A percentile compares a stretch with the other conserved stretches of the same genome.
phyloP scores from a whole-genome alignment of 2,329 filamentous ascomycete species.

The Sporothrix curviconia region DNA sequence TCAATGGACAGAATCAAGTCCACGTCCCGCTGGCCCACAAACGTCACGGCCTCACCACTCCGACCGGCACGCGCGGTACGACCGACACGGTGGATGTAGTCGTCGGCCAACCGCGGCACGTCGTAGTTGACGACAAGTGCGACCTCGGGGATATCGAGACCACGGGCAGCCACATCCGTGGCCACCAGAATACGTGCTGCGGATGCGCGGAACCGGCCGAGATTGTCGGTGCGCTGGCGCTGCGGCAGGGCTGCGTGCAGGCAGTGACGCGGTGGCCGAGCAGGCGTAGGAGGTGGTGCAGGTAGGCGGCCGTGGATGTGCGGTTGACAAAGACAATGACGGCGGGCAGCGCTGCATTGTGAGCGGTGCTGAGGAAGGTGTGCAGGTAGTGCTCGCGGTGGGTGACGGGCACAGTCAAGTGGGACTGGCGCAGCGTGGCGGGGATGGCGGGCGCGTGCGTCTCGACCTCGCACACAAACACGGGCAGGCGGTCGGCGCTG shows the following conservation, averaged over 20 bases:
- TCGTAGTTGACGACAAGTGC: constrained; percentile 91
- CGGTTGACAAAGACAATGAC: constrained; percentile 98
- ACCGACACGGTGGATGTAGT: constrained; percentile 95
- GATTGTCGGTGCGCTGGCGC: constrained; percentile 75
- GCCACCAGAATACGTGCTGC: constrained; percentile 87
- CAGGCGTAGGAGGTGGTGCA: constrained; percentile 80
- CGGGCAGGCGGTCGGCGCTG: constrained; percentile 61
- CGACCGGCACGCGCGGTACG: constrained; percentile 90
- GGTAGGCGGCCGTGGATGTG: constrained; percentile 77
- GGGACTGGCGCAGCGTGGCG: constrained; percentile 71
- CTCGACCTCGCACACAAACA: constrained; percentile 86
- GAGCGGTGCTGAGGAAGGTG: constrained; percentile 72
- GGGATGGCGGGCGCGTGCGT: constrained; percentile 71
- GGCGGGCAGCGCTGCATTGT: constrained; percentile 66
- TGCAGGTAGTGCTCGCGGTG: constrained; percentile 95
- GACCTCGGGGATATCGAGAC: constrained; percentile 91
- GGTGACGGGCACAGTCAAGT: constrained; percentile 81
- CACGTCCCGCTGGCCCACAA: constrained; percentile 91
- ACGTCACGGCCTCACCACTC: constrained; percentile 72
- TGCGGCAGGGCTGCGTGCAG: constrained; percentile 85
- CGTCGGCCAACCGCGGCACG: constrained; percentile 88
- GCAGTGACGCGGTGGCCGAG: constrained; percentile 87
- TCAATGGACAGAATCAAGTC: constrained; percentile 88
- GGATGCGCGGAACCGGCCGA: constrained; percentile 82
- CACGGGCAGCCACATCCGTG: constrained; percentile 88